Conservation (phyloP, 139 green algal species). For the Micractinium sp. region DNA sequence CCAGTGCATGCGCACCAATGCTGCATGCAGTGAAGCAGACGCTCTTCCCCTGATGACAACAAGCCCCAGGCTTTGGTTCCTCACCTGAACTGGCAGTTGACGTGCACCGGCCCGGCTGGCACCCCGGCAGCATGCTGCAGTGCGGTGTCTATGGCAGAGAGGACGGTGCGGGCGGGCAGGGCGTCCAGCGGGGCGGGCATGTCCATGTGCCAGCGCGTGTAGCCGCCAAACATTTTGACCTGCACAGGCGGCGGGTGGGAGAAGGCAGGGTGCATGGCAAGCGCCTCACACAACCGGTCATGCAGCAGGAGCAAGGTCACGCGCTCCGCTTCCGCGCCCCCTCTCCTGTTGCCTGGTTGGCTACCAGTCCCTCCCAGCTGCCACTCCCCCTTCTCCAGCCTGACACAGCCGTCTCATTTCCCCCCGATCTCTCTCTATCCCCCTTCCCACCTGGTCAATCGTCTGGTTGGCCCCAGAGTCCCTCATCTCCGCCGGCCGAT, state of each 20-base stretch:
- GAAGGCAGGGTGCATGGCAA: too few species aligned
- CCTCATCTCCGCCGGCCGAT: conserved; percentile 91
- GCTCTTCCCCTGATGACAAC: too few species aligned
- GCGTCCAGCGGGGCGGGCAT: conserved; percentile 69
- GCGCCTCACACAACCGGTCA: too few species aligned
- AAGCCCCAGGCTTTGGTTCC: conserved; percentile 38
- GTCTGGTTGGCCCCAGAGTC: conserved; percentile 96
- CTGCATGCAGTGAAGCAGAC: too few species aligned
- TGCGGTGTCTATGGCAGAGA: conserved; percentile 78
- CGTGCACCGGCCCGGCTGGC: conserved; percentile 88
- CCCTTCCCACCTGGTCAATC: conserved; percentile 82
- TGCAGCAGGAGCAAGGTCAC: too few species aligned
- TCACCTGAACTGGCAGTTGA: conserved; percentile 91
- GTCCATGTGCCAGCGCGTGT: conserved; percentile 82
- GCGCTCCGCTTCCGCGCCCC: too few species aligned
- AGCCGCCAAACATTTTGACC: conserved; percentile 94
- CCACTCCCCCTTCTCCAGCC: too few species aligned
- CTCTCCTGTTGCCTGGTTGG: too few species aligned
- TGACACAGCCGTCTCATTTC: too few species aligned
- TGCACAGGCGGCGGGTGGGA: conserved; percentile 36
- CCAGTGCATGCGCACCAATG: too few species aligned
- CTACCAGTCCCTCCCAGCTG: too few species aligned
- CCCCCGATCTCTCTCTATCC: too few species aligned
- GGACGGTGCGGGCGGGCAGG: conserved; percentile 63
- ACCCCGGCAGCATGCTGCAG: conserved; percentile 35